Conservation (phyloP, 345 rosid genomes). For the Eucalyptus sideroxylon region DNA sequence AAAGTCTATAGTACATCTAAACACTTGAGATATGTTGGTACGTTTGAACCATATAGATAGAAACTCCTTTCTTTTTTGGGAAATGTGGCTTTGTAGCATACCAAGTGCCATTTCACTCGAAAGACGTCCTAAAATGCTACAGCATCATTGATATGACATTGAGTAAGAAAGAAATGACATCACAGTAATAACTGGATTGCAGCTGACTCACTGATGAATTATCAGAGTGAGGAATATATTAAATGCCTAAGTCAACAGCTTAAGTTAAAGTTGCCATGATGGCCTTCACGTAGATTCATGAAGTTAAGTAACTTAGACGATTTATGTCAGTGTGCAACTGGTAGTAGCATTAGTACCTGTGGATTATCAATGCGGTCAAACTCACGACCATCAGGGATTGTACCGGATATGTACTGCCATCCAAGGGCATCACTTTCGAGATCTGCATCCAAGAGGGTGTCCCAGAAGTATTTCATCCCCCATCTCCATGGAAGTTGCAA, state of each 20-base stretch:
- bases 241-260: background rate
- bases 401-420: slow-evolving; percentile 97
- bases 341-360: slow-evolving; percentile 24
- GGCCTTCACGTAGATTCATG: background rate
- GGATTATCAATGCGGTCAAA: slow-evolving; percentile 91
- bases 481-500: slow-evolving; percentile 97
- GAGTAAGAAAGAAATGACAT: background rate
- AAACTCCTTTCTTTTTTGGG: background rate
- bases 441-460: slow-evolving; percentile 92
- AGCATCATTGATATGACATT: background rate
- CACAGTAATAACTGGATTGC: background rate
- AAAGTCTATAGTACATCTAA: background rate
- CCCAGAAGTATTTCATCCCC: slow-evolving; percentile 99
- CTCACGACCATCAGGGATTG: slow-evolving; percentile 89
- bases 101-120: background rate
- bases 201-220: background rate
- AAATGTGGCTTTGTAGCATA: background rate
- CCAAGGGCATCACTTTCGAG: slow-evolving; percentile 97
- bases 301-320: background rate
- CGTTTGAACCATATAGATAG: background rate
- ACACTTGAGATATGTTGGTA: background rate
- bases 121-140: background rate
- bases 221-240: background rate
- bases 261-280: background rate
- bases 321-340: background rate